Evolutionary conservation across 768 basidiomycete species (phyloP), one percentile per base, ranked within the genome.

Genomic region (Pleurotus platypus): DNA sequence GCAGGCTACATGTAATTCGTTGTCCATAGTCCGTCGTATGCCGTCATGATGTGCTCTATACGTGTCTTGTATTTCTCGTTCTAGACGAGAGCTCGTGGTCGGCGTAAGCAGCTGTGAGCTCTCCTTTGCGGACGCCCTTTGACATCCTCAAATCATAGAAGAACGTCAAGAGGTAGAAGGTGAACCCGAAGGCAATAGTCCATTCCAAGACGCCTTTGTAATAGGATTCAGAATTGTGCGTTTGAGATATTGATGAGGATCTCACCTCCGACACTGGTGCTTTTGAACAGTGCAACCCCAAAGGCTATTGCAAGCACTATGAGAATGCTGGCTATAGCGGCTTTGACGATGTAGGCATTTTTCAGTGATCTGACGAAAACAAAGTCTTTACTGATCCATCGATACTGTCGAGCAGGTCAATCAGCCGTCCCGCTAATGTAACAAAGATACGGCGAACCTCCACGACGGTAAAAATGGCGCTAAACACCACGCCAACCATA

Each of bases 141-240:
- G 83, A 77, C 67, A 80, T 75, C 49, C 82, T 74, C n/a, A 90
- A 76, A 67, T 92, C 90, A 66, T 80, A 87, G 60, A 69, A 82
- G 71, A 89, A 92, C 0, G 88, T 86, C 57, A 89, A 72, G 40
- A 90, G 71, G 68, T 88, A 92, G 61, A 89, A 78, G 4, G 85
- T 85, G 67, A 84, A 90, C 6, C 87, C 82, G 55, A 91, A 85
- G 3, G 80, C 78, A 49, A 92, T 88, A 0, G 69, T 64, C 90
- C 90, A 92, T 68, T 92, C 90, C 5, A 92, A 63, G 55, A 90
- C 68, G n/a, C 78, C 87, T 84, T n/a, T 12, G 22, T 1, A 16
- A 40, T 18, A 8, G 12, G 8, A 12, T 3, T 13, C 24, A 26
- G 49, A 18, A 30, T n/a, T 20, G 30, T 30, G n/a, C 18, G 5